Conservation (phyloP, 2,329 filamentous ascomycete species). For the Cadophora sp. region DNA sequence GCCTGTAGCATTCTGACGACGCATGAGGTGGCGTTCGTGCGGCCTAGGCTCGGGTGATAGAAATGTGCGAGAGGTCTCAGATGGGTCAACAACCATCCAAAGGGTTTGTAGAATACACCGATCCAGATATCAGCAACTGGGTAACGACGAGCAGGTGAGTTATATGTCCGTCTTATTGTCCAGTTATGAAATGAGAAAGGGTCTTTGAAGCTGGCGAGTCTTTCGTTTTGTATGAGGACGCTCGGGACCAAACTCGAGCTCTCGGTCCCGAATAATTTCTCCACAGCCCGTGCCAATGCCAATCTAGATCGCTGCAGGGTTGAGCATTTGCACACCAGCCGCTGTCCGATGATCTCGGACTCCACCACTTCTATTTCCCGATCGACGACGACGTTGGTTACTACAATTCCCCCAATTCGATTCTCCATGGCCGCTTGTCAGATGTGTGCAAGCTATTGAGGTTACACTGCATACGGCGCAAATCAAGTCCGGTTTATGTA, state of each 20-base stretch:
- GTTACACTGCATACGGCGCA: conserved; percentile 6
- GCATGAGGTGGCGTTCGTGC: background rate
- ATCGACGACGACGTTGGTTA: background rate
- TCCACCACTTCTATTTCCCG: conserved; percentile 12
- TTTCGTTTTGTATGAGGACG: background rate
- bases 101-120: conserved; percentile 6
- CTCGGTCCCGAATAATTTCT: conserved; percentile 11
- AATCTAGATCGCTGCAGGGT: background rate
- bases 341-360: conserved; percentile 13
- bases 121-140: background rate
- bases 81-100: background rate
- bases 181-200: background rate
- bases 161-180: background rate
- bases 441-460: background rate
- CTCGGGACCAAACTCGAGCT: background rate
- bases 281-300: background rate
- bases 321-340: background rate
- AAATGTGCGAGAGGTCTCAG: conserved; percentile 4
- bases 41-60: conserved; percentile 7
- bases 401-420: background rate
- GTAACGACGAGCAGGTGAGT: background rate
- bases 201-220: background rate
- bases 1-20: conserved; percentile 8
- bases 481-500: background rate
- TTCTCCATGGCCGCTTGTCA: conserved; percentile 1